phyloP scores from a whole-genome alignment of 768 basidiomycete species.

The Phanerochaete carnosa region DNA sequence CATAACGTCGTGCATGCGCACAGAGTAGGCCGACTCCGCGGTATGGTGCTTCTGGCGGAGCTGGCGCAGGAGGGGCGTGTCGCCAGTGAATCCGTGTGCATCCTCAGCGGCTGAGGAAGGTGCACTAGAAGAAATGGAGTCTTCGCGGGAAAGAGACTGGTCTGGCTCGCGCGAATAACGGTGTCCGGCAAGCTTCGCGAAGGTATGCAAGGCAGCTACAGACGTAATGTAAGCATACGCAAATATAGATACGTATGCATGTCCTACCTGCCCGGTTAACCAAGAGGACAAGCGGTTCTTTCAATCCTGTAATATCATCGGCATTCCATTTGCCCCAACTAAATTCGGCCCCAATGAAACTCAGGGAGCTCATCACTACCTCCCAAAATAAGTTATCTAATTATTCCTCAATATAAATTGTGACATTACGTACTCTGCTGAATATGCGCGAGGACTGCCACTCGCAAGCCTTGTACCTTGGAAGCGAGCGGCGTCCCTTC shows the following conservation, averaged over 20 bases:
- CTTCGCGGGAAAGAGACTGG: conserved; percentile 8
- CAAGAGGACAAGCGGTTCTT: conserved; percentile 32
- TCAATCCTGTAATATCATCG: conserved; percentile 36
- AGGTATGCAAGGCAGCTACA: conserved; percentile 32
- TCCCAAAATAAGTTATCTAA: neutral
- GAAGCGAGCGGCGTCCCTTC: conserved; percentile 18
- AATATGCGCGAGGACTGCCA: conserved; percentile 22
- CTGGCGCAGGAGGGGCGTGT: conserved; percentile 35
- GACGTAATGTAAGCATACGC: neutral
- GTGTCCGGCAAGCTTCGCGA: conserved; percentile 26
- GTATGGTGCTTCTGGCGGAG: conserved; percentile 23
- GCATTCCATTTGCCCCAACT: conserved; percentile 44
- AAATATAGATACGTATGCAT: neutral
- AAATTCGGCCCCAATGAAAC: conserved; percentile 40
- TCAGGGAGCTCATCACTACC: conserved; percentile 31
- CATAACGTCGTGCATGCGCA: conserved; percentile 33
- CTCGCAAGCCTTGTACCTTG: conserved; percentile 20
- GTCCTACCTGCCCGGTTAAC: conserved; percentile 35
- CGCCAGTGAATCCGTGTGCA: conserved; percentile 21
- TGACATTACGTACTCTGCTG: conserved; percentile 25
- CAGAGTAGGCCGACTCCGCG: conserved; percentile 26
- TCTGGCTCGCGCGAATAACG: neutral
- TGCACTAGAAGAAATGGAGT: conserved; percentile 6
- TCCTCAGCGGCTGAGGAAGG: neutral
- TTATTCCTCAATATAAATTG: neutral